Evolutionary conservation across 768 basidiomycete genomes (phyloP), one percentile per base, ranked within the genome.

Genomic region (Lactarius evosmus): DNA sequence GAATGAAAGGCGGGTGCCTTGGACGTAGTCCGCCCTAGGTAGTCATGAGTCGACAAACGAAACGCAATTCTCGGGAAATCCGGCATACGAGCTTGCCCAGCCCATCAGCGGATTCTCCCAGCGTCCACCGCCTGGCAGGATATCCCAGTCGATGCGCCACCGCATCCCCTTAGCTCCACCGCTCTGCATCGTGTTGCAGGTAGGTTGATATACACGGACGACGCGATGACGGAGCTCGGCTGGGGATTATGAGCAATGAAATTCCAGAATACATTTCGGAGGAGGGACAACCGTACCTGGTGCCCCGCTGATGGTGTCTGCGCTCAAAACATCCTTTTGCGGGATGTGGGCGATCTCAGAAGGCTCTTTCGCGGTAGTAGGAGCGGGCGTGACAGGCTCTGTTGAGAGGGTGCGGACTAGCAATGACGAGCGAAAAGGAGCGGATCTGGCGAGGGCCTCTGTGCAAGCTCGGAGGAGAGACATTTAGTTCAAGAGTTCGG

Each of bases 81-180:
- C 44, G n/a, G 82, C 91, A 76, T 73, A 95, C 91, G 93, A 94
- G 78, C 88, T 91, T 0, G 95, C 95, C 81, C 84, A 99, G 50
- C 96, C 96, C 93, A 98, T 99, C 69, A 99, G 74, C 4, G 93
- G 93, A 72, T 98, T 99, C 82, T 98, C 95, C 96, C 96, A 99
- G 57, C 96, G 83, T 14, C 92, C 94, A 32, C 83, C 87, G 36
- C 95, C 93, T 62, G 84, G 85, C n/a, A 98, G 78, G 61, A 86
- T 86, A 70, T 98, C 96, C 80, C 88, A 98, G 75, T 98, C 96
- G 71, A 99, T 85, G 67, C 93, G 81, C 96, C 96, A 99, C 70
- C 89, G 86, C 68, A 89, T 83, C 12, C 85, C 84, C 76, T 95
- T 95, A 58, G 85, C 87, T 46, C 86, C 82, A 55, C 93, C 96